Evolutionary conservation across 1,284 basidiomycete species (phyloP).

Genomic region (Sanghuangporus weigelae): DNA sequence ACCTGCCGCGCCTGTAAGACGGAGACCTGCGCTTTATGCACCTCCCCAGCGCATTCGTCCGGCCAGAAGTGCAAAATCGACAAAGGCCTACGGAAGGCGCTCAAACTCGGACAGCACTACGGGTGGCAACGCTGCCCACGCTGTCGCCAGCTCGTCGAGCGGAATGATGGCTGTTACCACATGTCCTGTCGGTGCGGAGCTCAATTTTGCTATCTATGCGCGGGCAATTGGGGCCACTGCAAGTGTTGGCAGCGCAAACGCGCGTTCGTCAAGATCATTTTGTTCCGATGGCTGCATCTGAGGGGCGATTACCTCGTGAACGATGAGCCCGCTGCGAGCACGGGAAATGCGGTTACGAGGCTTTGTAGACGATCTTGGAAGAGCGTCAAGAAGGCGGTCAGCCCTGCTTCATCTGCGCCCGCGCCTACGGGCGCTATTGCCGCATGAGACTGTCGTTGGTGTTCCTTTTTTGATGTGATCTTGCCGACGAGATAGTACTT

Average conservation of each 20-base stretch:
- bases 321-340: neutral
- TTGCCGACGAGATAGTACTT: neutral
- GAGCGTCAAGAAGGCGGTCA: neutral
- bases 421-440: neutral
- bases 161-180: constrained; percentile 43
- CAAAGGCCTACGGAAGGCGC: constrained; percentile 26
- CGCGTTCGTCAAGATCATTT: neutral
- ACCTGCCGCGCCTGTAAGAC: constrained; percentile 30
- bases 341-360: constrained; percentile 4
- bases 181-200: constrained; percentile 45
- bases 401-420: neutral
- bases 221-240: constrained; percentile 8
- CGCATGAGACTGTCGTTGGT: neutral
- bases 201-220: constrained; percentile 52
- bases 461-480: neutral
- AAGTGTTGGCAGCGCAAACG: constrained; percentile 6
- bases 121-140: constrained; percentile 47
- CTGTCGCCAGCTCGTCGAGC: constrained; percentile 40
- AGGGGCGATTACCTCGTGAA: constrained; percentile 13
- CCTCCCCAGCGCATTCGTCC: constrained; percentile 27
- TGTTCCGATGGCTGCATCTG: constrained; percentile 2
- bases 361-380: constrained; percentile 12
- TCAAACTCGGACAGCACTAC: constrained; percentile 36
- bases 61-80: constrained; percentile 24
- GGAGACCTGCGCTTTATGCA: constrained; percentile 11